Percentiles rank a stretch among this genome's conserved stretches.
Conservation (phyloP, 2,329 filamentous ascomycete species). For the Knoxdaviesia proteae region DNA sequence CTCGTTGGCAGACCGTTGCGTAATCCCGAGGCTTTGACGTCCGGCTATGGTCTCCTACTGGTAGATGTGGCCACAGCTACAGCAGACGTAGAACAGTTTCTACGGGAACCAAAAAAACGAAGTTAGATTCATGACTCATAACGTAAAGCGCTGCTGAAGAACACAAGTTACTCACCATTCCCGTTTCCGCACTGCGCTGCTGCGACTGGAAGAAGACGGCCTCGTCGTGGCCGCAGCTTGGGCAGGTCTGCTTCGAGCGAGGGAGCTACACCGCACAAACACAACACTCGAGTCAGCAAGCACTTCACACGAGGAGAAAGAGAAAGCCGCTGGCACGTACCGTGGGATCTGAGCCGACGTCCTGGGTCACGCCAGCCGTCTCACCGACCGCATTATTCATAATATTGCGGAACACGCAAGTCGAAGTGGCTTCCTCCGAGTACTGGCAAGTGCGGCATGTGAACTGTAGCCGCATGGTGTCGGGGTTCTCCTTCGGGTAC, state of each 20-base stretch:
- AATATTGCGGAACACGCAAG: constrained; percentile 89
- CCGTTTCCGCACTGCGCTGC: constrained; percentile 87
- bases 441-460: constrained; percentile 91
- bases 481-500: constrained; percentile 85
- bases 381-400: constrained; percentile 82
- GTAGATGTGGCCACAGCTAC: constrained; percentile 79
- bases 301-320: constrained; percentile 26
- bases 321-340: constrained; percentile 46
- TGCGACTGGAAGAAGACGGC: constrained; percentile 98
- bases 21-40: no score
- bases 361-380: constrained; percentile 91
- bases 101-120: constrained; percentile 13
- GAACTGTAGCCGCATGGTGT: constrained; percentile 71
- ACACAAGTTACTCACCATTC: constrained; percentile 54
- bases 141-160: no score
- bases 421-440: constrained; percentile 65
- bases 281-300: constrained; percentile 22
- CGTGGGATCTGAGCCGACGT: constrained; percentile 94
- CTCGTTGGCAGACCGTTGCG: no score
- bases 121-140: background rate
- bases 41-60: constrained; percentile 15
- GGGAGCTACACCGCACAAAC: constrained; percentile 49
- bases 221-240: constrained; percentile 66
- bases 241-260: constrained; percentile 68
- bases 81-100: constrained; percentile 92